phyloP scores from a whole-genome alignment of 306 rosid species.

The Lathyrus tuberosus region DNA sequence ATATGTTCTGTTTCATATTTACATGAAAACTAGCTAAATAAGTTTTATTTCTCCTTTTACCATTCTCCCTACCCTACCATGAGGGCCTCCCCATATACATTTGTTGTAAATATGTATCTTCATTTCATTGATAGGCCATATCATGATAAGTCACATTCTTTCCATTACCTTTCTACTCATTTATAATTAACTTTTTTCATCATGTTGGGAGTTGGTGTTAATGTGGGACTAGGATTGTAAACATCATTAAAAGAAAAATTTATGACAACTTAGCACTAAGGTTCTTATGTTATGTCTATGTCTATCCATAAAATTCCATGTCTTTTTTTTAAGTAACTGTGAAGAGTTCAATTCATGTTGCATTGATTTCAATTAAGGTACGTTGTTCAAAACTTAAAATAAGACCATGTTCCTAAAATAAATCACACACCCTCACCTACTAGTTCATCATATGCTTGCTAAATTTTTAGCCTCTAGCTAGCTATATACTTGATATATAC shows the following conservation, averaged over 20 bases:
- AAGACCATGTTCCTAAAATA: conserved; percentile 23
- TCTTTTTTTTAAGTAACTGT: background rate
- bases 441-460: background rate
- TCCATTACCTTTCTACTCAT: conserved; percentile 43
- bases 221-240: conserved; percentile 12
- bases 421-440: conserved; percentile 28
- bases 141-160: conserved; percentile 53
- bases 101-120: conserved; percentile 52
- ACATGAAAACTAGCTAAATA: conserved; percentile 47
- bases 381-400: background rate
- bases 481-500: background rate
- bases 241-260: conserved; percentile 30
- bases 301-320: conserved; percentile 26
- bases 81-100: conserved; percentile 49
- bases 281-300: conserved; percentile 20
- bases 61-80: conserved; percentile 64
- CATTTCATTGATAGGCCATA: conserved; percentile 48
- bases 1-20: conserved; percentile 65
- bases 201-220: conserved; percentile 37
- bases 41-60: conserved; percentile 43
- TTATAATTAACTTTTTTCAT: conserved; percentile 28
- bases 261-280: conserved; percentile 15
- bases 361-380: conserved; percentile 31
- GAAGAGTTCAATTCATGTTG: conserved; percentile 5
- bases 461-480: conserved; percentile 7